phyloP scores from a whole-genome alignment of 148 eudicot species.

The Camellia lanceoleosa region DNA sequence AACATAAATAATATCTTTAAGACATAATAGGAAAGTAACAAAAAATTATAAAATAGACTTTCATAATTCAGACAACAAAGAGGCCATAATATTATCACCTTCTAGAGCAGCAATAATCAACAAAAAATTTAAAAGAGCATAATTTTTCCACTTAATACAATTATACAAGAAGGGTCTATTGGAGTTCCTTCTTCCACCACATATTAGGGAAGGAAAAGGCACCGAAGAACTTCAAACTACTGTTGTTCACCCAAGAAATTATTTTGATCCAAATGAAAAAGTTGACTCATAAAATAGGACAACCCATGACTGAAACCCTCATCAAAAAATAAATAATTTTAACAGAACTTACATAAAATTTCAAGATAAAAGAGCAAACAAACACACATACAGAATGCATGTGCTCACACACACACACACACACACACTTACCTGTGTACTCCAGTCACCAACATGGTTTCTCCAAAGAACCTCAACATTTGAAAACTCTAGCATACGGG shows the following conservation, averaged over 20 bases:
- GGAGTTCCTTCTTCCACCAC: constrained; percentile 3
- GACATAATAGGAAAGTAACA: neutral
- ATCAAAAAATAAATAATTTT: no score
- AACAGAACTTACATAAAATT: no score
- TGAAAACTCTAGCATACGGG: constrained; percentile 92
- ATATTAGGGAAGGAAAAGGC: neutral
- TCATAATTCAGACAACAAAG: neutral
- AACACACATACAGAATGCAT: neutral
- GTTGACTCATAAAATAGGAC: neutral
- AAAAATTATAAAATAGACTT: neutral
- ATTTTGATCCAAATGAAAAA: neutral
- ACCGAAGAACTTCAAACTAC: neutral
- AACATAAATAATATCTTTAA: constrained; percentile 20
- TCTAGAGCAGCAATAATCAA: constrained; percentile 1
- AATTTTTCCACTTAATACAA: neutral
- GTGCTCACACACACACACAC: neutral
- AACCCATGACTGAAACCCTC: no score
- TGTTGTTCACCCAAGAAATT: neutral
- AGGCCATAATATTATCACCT: neutral
- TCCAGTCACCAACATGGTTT: constrained; percentile 99
- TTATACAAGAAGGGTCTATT: neutral
- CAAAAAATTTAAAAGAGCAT: neutral
- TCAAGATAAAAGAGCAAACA: neutral
- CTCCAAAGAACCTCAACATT: constrained; percentile 88
- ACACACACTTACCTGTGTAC: constrained; percentile 65